These are phyloP conservation scores for Yarrowia osloensis DNA, from an alignment of 805 yeast genomes.

Conservation along the genomic window DNA sequence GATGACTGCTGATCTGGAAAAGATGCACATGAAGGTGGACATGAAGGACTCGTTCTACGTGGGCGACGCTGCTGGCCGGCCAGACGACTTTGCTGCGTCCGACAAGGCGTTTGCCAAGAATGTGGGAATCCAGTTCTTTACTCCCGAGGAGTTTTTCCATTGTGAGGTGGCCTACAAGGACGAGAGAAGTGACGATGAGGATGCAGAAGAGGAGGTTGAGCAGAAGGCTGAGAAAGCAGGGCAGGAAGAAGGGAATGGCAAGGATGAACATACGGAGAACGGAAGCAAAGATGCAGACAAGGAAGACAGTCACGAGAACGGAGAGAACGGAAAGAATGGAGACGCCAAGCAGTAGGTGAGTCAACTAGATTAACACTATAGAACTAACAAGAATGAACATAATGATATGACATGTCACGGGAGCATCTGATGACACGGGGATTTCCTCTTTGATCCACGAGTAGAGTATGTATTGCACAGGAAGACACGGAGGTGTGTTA, in stretches of 20 bases:
- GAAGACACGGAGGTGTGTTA: too few relatives aligned
- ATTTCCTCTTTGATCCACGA: too few relatives aligned
- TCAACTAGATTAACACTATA: conserved; percentile 1
- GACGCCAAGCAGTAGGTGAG: not conserved
- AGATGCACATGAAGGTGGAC: conserved; percentile 44
- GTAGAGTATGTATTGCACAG: too few relatives aligned
- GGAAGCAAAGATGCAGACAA: too few relatives aligned
- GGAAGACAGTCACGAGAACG: too few relatives aligned
- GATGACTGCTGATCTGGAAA: conserved; percentile 47
- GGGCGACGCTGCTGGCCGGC: conserved; percentile 97
- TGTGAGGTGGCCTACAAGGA: not conserved
- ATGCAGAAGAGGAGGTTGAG: not conserved
- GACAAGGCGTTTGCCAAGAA: conserved; percentile 70
- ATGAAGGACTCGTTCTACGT: conserved; percentile 58
- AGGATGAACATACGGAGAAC: not conserved
- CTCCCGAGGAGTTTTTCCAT: conserved; percentile 73
- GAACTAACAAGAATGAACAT: not conserved
- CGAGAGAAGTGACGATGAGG: not conserved
- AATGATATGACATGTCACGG: too few relatives aligned
- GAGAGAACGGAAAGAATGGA: not conserved
- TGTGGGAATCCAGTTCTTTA: conserved; percentile 54
- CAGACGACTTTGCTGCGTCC: conserved; percentile 73
- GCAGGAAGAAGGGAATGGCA: not conserved
- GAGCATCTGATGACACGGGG: too few relatives aligned
- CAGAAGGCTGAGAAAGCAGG: not conserved